A percentile compares a stretch with the other conserved stretches of the same genome.
Conservation (phyloP, 495 filamentous ascomycete species). For the Aspergillus biplanus region DNA sequence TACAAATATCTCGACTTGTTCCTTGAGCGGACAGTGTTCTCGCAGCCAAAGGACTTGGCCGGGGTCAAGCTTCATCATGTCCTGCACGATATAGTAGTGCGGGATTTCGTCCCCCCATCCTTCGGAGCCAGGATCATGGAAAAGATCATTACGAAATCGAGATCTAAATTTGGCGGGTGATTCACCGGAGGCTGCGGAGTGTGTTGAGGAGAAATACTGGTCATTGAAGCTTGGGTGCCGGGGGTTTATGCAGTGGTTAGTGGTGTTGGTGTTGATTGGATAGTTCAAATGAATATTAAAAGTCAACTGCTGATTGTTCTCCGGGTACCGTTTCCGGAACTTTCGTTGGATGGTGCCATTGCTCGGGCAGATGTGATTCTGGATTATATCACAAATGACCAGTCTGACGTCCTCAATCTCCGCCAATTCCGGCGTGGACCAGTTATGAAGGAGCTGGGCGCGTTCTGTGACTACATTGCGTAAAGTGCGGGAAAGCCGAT, state of each 20-base stretch:
- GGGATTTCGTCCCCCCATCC: slow-evolving; percentile 67
- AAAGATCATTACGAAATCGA: slow-evolving; percentile 39
- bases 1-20: slow-evolving; percentile 58
- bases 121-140: slow-evolving; percentile 42
- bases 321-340: slow-evolving; percentile 58
- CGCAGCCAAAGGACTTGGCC: slow-evolving; percentile 60
- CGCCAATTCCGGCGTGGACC: slow-evolving; percentile 54
- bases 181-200: slow-evolving; percentile 26
- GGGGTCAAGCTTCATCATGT: slow-evolving; percentile 68
- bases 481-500: slow-evolving; percentile 51
- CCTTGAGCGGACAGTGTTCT: slow-evolving; percentile 54
- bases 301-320: slow-evolving; percentile 49
- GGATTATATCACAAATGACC: slow-evolving; percentile 55
- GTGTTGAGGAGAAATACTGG: slow-evolving; percentile 30
- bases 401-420: slow-evolving; percentile 59
- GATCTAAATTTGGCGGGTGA: slow-evolving; percentile 36
- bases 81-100: slow-evolving; percentile 67
- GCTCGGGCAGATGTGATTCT: slow-evolving; percentile 61
- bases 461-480: slow-evolving; percentile 50
- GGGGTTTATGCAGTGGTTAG: background rate
- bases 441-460: slow-evolving; percentile 60
- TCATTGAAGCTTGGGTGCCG: slow-evolving; percentile 20
- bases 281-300: slow-evolving; percentile 60
- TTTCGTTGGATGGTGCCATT: slow-evolving; percentile 62
- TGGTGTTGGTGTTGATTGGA: slow-evolving; percentile 26